phyloP scores from a whole-genome alignment of 2,329 filamentous ascomycete genomes.

The Hypomyces rosellus region DNA sequence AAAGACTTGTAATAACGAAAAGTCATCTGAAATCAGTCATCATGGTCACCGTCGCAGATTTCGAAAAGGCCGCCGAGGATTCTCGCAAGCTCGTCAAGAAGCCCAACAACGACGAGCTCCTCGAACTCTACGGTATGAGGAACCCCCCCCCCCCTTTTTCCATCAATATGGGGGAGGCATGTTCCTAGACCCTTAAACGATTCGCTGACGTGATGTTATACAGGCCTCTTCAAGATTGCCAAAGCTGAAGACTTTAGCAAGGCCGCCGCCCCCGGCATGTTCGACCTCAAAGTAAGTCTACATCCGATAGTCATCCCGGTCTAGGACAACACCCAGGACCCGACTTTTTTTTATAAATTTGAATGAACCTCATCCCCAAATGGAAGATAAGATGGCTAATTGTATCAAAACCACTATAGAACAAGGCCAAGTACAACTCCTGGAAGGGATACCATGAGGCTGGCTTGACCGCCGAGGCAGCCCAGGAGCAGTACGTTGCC shows the following conservation, averaged over 20 bases:
- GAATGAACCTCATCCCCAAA: background rate
- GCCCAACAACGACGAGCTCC: constrained; percentile 58
- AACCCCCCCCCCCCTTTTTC: background rate
- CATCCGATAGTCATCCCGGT: background rate
- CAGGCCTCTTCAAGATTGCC: constrained; percentile 54
- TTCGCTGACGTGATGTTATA: no score
- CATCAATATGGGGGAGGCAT: background rate
- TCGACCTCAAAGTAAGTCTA: constrained; percentile 57
- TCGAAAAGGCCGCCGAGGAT: constrained; percentile 53
- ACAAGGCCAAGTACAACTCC: constrained; percentile 71
- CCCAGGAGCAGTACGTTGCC: constrained; percentile 70
- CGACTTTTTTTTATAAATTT: background rate
- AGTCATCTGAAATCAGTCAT: constrained; percentile 17
- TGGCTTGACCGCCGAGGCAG: constrained; percentile 54
- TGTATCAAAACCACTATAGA: constrained; percentile 38
- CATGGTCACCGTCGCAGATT: constrained; percentile 36
- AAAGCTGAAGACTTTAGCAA: constrained; percentile 49
- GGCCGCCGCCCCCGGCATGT: constrained; percentile 58
- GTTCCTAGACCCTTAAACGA: background rate
- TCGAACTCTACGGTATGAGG: constrained; percentile 51
- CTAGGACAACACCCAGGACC: background rate
- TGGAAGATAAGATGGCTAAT: background rate
- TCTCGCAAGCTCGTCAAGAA: constrained; percentile 62
- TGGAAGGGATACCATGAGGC: constrained; percentile 68
- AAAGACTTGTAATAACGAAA: background rate